Evolutionary conservation across 495 filamentous ascomycete species (phyloP), one percentile per base, ranked within the genome.

Genomic region (Neurospora sublineolata): DNA sequence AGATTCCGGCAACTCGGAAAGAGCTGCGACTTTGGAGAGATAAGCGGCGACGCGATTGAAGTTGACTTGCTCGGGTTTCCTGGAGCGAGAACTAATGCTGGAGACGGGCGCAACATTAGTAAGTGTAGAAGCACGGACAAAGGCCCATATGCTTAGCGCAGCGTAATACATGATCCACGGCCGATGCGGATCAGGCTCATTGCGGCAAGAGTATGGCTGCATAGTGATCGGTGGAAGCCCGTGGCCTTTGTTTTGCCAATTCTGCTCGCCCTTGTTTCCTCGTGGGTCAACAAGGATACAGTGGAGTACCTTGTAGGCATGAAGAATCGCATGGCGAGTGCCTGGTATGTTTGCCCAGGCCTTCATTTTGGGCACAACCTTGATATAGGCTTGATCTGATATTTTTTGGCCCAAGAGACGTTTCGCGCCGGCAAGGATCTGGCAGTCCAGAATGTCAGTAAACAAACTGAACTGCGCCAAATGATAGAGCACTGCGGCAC

Each of bases 161-260:
- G 95, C 92, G 70, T 94, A 95, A 79, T 97, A 99, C 80, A 99
- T 88, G 41, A 98, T 92, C 95, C 95, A 99, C 2, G 95, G 93
- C 36, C 95, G 88, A 76, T 98, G 95, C 27, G 97, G 89, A 52
- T 97, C 87, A 64, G 89, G 89, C 77, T 99, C 95, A 72, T 93
- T 91, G 9, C 92, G 89, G 6, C 93, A 93, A 0, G 89, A 92
- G 78, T 97, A 98, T 33, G 76, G 68, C 38, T 79, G 75, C 9
- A 77, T 73, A 46, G 80, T 74, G 39, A 81, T 79, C 0, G 79
- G 79, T 6, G 80, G 80, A 7, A 79, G 72, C 41, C 72, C 78
- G 36, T 79, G 69, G 10, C 73, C 68, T 23, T 69, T 27, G 58
- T 75, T 64, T 18, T 74, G 27, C 27, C 80, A 76, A 68, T 82